These are phyloP conservation scores for Microglena sp. DNA, from an alignment of 139 green algal genomes.

Conservation along the genomic window DNA sequence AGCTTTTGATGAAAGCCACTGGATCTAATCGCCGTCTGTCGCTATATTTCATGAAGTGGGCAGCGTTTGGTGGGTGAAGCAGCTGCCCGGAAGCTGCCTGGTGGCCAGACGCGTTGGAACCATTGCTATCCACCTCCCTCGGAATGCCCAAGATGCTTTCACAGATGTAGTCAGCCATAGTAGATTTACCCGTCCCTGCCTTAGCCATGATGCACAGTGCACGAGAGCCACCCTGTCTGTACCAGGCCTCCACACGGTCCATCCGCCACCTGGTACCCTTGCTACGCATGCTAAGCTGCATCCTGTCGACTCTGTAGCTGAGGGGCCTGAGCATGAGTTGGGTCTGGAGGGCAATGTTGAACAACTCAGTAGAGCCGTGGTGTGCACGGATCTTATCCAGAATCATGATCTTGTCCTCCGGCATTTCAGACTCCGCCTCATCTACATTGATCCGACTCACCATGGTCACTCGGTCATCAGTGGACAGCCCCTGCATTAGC, in stretches of 20 bases:
- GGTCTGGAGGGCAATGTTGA: conserved; percentile 7
- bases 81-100: background rate
- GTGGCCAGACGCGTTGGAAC: too few species aligned
- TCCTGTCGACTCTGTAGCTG: conserved; percentile 18
- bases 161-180: conserved; percentile 6
- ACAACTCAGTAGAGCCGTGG: conserved; percentile 1
- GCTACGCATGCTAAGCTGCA: too few species aligned
- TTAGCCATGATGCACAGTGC: conserved; percentile 15
- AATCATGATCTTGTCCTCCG: conserved; percentile 13
- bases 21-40: conserved; percentile 19
- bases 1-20: conserved; percentile 11
- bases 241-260: background rate
- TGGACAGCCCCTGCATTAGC: too few species aligned
- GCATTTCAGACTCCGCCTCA: background rate
- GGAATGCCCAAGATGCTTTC: background rate
- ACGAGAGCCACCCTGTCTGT: background rate
- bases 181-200: conserved; percentile 23
- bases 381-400: background rate
- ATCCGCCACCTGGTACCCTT: too few species aligned
- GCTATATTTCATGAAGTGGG: conserved; percentile 16
- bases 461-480: conserved; percentile 4
- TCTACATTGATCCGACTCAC: conserved; percentile 4
- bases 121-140: background rate
- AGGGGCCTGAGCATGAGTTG: conserved; percentile 21
- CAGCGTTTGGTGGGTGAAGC: background rate